phyloP scores from a whole-genome alignment of 495 filamentous ascomycete species.

The Neurospora sp. region DNA sequence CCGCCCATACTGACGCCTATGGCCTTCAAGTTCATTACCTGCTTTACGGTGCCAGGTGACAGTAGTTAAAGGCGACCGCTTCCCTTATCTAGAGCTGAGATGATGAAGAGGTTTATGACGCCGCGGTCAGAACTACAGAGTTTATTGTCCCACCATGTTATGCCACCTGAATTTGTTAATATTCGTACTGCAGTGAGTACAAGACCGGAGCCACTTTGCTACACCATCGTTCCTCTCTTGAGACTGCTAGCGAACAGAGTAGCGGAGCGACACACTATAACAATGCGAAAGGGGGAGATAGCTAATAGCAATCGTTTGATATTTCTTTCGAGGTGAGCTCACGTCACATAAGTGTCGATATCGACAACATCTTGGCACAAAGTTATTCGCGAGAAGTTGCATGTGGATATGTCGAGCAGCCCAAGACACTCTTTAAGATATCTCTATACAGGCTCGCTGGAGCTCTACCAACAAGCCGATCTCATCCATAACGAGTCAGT shows the following conservation, averaged over 20 bases:
- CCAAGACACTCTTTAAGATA: not conserved
- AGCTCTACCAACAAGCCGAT: not conserved
- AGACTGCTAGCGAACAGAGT: not conserved
- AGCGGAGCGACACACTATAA: not conserved
- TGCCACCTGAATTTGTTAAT: not conserved
- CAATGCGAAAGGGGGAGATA: not conserved
- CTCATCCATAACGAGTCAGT: not conserved
- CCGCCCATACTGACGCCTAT: not conserved
- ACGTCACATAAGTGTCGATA: not conserved
- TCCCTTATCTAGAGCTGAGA: too few relatives aligned
- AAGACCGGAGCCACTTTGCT: not conserved
- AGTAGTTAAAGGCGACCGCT: too few relatives aligned
- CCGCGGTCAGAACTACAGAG: not conserved
- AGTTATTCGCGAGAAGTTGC: not conserved
- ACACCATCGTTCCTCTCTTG: not conserved
- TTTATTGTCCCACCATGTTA: not conserved
- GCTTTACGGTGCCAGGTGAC: not conserved
- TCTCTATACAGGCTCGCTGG: not conserved
- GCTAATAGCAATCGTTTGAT: not conserved
- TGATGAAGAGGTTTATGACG: not conserved
- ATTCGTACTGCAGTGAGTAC: not conserved
- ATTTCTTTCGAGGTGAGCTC: not conserved
- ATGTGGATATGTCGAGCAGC: not conserved
- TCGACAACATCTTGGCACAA: not conserved
- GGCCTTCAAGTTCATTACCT: not conserved